Conservation (phyloP, 257 asterid genomes). For the Nyctanthes arbortristis region DNA sequence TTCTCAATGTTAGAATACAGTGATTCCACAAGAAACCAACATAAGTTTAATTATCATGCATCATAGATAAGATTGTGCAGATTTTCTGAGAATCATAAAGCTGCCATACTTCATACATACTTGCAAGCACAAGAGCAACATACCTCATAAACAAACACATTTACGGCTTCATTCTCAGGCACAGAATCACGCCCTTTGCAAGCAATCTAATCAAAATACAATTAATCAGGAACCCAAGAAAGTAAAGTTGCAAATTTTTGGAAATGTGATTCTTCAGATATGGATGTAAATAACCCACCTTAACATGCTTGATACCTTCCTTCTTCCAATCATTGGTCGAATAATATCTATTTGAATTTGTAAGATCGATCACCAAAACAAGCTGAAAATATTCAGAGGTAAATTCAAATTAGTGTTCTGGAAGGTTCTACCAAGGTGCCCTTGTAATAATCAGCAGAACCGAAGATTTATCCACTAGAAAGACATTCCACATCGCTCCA, state of each 20-base stretch:
- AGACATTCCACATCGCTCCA: background rate
- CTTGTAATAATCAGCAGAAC: slow-evolving; percentile 18
- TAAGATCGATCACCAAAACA: slow-evolving; percentile 96
- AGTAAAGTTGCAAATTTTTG: slow-evolving; percentile 7
- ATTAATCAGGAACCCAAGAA: slow-evolving; percentile 28
- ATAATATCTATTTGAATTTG: slow-evolving; percentile 88
- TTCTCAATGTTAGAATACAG: slow-evolving; percentile 2
- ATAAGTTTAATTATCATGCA: background rate
- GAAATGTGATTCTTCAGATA: slow-evolving; percentile 10
- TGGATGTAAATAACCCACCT: slow-evolving; percentile 54
- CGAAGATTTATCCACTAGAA: slow-evolving; percentile 17
- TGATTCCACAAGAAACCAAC: background rate
- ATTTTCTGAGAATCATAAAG: background rate
- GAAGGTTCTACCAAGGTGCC: slow-evolving; percentile 21
- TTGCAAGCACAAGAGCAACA: slow-evolving; percentile 14
- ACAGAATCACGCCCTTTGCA: slow-evolving; percentile 99
- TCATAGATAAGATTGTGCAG: background rate
- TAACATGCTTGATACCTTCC: slow-evolving; percentile 89
- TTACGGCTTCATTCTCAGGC: slow-evolving; percentile 89
- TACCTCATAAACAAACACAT: slow-evolving; percentile 88
- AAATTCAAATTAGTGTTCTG: slow-evolving; percentile 18
- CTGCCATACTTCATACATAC: background rate
- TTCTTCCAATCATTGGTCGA: slow-evolving; percentile 62
- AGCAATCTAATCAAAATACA: slow-evolving; percentile 58
- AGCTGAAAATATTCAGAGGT: slow-evolving; percentile 59